Evolutionary conservation across 345 rosid genomes (phyloP).

Genomic region (Cardamine occulta): DNA sequence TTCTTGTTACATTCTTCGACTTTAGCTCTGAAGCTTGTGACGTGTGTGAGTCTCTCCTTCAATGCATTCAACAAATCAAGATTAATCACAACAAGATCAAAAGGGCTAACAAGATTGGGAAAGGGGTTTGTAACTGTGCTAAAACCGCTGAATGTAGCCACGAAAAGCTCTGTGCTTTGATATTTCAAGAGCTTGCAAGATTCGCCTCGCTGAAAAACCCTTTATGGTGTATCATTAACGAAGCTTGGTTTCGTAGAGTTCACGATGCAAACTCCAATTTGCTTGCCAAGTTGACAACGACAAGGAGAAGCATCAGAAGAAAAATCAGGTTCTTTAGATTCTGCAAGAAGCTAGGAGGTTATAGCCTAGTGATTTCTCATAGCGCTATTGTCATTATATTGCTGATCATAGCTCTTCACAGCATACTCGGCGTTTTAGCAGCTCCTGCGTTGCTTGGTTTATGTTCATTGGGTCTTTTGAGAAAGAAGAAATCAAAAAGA

Average conservation of each 20-base stretch:
- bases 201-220: constrained; percentile 63
- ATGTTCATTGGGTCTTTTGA: constrained; percentile 46
- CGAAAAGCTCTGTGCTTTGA: constrained; percentile 26
- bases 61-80: constrained; percentile 58
- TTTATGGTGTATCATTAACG: constrained; percentile 46
- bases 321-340: constrained; percentile 49
- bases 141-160: constrained; percentile 19
- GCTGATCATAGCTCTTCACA: constrained; percentile 63
- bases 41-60: constrained; percentile 66
- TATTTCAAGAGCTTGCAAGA: constrained; percentile 58
- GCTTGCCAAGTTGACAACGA: constrained; percentile 52
- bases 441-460: constrained; percentile 61
- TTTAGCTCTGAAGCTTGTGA: constrained; percentile 59
- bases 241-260: constrained; percentile 44
- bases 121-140: constrained; percentile 37
- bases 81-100: constrained; percentile 54
- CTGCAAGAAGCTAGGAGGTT: constrained; percentile 54
- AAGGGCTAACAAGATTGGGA: constrained; percentile 55
- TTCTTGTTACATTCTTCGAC: constrained; percentile 57
- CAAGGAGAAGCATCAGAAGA: constrained; percentile 53
- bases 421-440: constrained; percentile 59
- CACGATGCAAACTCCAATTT: constrained; percentile 52
- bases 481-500: constrained; percentile 47
- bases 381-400: constrained; percentile 48
- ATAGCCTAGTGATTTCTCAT: constrained; percentile 51